phyloP scores from a whole-genome alignment of 2,329 filamentous ascomycete genomes.

The Colletotrichum orbiculare region DNA sequence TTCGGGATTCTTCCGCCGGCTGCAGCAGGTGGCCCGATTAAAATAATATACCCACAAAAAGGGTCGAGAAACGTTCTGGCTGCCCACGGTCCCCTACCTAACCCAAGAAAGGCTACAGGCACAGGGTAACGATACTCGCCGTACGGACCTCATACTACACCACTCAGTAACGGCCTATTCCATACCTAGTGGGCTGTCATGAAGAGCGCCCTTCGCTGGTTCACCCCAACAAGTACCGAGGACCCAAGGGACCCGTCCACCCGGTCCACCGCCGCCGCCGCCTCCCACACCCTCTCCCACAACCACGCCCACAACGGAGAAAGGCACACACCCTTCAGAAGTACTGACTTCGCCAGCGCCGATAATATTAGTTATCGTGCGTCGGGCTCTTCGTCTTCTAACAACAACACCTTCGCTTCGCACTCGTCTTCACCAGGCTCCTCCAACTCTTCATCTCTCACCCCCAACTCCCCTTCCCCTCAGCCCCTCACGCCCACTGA shows the following conservation, averaged over 20 bases:
- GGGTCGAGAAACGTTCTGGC: conserved; percentile 38
- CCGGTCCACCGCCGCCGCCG: conserved; percentile 39
- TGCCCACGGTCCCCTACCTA: conserved; percentile 35
- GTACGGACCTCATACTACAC: too few species aligned
- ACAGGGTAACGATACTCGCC: too few species aligned
- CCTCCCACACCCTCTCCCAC: conserved; percentile 10
- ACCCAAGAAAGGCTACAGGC: conserved; percentile 19
- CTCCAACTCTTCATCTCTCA: conserved; percentile 46
- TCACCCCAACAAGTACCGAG: conserved; percentile 39
- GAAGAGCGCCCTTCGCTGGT: conserved; percentile 39
- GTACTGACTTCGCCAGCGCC: conserved; percentile 36
- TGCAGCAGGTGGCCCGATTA: conserved; percentile 36
- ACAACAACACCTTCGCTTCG: conserved; percentile 39
- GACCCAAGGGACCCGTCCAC: conserved; percentile 38
- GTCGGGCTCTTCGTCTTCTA: conserved; percentile 41
- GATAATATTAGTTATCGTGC: conserved; percentile 54
- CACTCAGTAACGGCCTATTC: conserved; percentile 28
- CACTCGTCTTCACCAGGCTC: conserved; percentile 43
- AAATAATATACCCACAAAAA: conserved; percentile 37
- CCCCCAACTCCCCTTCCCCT: conserved; percentile 53
- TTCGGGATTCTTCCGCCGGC: conserved; percentile 34
- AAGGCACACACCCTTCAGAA: conserved; percentile 32
- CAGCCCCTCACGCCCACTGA: conserved; percentile 57
- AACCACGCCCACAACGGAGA: conserved; percentile 14
- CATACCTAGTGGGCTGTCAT: conserved; percentile 30